Evolutionary conservation across 1,139 yeast species (phyloP).

Genomic region (Diutina siamensis): DNA sequence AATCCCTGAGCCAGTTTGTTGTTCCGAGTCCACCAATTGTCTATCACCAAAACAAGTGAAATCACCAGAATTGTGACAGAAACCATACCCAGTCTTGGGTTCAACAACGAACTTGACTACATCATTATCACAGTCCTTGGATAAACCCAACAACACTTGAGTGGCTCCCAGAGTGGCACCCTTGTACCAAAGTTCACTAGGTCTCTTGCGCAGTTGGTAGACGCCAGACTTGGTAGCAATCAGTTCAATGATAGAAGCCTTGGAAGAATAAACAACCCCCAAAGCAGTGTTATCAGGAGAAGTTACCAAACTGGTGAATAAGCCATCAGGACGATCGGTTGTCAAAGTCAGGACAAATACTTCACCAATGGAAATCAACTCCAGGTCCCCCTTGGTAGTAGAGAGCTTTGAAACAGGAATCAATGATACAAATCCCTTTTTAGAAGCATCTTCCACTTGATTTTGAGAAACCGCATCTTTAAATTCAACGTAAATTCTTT

Average conservation of each 20-base stretch:
- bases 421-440: slow-evolving; percentile 36
- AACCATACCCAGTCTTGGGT: slow-evolving; percentile 67
- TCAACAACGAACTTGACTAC: slow-evolving; percentile 78
- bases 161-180: slow-evolving; percentile 95
- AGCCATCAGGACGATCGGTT: slow-evolving; percentile 81
- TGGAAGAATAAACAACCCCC: slow-evolving; percentile 87
- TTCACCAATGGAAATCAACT: slow-evolving; percentile 36
- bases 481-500: slow-evolving; percentile 24
- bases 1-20: slow-evolving; percentile 51
- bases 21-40: slow-evolving; percentile 18
- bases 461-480: slow-evolving; percentile 15
- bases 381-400: slow-evolving; percentile 20
- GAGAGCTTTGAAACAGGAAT: slow-evolving; percentile 32
- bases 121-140: slow-evolving; percentile 86
- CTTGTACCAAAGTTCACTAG: slow-evolving; percentile 83
- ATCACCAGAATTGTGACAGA: slow-evolving; percentile 75
- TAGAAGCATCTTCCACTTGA: slow-evolving; percentile 20
- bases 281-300: slow-evolving; percentile 50
- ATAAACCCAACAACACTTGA: slow-evolving; percentile 55
- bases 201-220: slow-evolving; percentile 80
- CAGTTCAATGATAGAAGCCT: slow-evolving; percentile 71
- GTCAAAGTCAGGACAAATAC: slow-evolving; percentile 44
- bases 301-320: slow-evolving; percentile 76
- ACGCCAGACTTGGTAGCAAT: slow-evolving; percentile 78
- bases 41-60: slow-evolving; percentile 59